A percentile compares a stretch with the other conserved stretches of the same genome.
phyloP scores from a whole-genome alignment of 2,329 filamentous ascomycete genomes.

The Huntiella abstrusa region DNA sequence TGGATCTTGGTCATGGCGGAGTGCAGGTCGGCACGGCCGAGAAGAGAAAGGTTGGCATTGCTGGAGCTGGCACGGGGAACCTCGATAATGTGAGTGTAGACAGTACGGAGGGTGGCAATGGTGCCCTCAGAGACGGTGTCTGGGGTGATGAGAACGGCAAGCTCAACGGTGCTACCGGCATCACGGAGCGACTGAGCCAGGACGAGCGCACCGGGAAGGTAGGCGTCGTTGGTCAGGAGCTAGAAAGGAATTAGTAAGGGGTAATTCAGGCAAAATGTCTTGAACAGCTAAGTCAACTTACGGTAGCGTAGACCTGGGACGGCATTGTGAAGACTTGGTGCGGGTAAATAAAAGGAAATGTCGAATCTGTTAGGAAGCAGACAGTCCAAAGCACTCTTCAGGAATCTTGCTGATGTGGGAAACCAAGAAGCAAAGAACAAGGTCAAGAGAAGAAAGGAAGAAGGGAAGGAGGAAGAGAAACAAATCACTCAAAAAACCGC shows the following conservation, averaged over 20 bases:
- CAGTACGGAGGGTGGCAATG: slow-evolving; percentile 60
- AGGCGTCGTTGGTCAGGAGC: slow-evolving; percentile 72
- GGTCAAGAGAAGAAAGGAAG: slow-evolving; percentile 8
- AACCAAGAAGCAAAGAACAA: neutral
- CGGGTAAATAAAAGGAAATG: slow-evolving; percentile 3
- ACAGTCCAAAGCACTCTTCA: neutral
- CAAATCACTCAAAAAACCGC: neutral
- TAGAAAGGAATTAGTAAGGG: neutral
- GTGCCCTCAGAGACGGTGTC: slow-evolving; percentile 61
- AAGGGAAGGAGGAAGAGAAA: slow-evolving; percentile 4
- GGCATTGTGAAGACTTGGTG: slow-evolving; percentile 5
- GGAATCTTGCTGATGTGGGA: neutral
- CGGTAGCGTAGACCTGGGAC: slow-evolving; percentile 7
- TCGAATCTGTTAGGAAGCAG: neutral
- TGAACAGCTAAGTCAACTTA: slow-evolving; percentile 3
- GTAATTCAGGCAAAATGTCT: neutral
- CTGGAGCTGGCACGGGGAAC: slow-evolving; percentile 63
- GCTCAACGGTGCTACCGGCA: slow-evolving; percentile 67
- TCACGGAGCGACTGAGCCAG: slow-evolving; percentile 89
- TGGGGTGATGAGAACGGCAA: slow-evolving; percentile 66
- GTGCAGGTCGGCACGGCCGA: slow-evolving; percentile 78
- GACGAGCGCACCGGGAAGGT: slow-evolving; percentile 83
- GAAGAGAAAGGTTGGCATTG: slow-evolving; percentile 69
- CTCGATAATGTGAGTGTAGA: slow-evolving; percentile 80
- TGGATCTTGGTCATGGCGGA: slow-evolving; percentile 94